These are phyloP conservation scores for peach (Prunus persica) DNA, from an alignment of 306 rosid species.

Conservation along the genomic window Prunus_persica_NCBIv2 NC_034009.1:23540501-23541000, in stretches of 20 bases:
- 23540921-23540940: slow-evolving; percentile 90
- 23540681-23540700: slow-evolving; percentile 4
- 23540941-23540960: slow-evolving; percentile 25
- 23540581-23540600: slow-evolving; percentile 33
- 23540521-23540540: slow-evolving; percentile 34
- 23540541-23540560: slow-evolving; percentile 1
- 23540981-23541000: neutral
- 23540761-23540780: neutral
- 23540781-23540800: neutral
- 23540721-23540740: slow-evolving; percentile 46
- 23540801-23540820: slow-evolving; percentile 59
- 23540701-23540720: slow-evolving; percentile 12
- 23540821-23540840: slow-evolving; percentile 55
- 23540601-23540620: slow-evolving; percentile 14
- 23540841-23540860: slow-evolving; percentile 41
- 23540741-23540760: slow-evolving; percentile 31
- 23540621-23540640: slow-evolving; percentile 17
- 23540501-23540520: slow-evolving; percentile 15
- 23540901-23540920: slow-evolving; percentile 93
- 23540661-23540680: slow-evolving; percentile 5
- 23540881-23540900: slow-evolving; percentile 73
- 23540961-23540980: slow-evolving; percentile 1
- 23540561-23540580: slow-evolving; percentile 23
- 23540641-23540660: neutral
- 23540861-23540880: slow-evolving; percentile 46